Base-by-base conservation (phyloP, 1,139 yeast species). In the Geotrichum phurueaensis region DNA sequence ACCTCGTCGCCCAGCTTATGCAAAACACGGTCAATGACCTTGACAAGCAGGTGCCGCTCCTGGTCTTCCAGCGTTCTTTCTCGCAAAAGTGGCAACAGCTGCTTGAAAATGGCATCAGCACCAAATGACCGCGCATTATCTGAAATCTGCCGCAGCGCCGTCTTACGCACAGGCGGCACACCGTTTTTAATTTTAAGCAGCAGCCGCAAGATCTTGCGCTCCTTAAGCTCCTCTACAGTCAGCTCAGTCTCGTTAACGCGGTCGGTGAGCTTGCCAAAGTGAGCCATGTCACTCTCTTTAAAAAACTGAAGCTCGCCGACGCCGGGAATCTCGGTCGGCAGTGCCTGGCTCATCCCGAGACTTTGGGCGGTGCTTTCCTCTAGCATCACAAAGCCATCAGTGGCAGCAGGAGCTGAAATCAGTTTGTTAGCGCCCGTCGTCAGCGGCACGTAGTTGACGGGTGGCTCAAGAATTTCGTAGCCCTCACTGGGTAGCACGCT, bases 41-140 rank as follows among this genome's bases (percentile, higher is more conserved):
- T 92, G 13, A 90, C 88, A 61, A 92, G 76, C 18, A 89, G 72
- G 73, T 91, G 96, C 36, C 96, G 79, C 70, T 92, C 97, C 66
- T 86, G 91, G 59, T 89, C 95, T 65, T 87, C 95, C 50, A 91
- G 75, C 9, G 82, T 75, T 27, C 85, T 85, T 65, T 90, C 97
- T 70, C 87, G 76, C 48, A 92, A 74, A 20, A 92, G 73, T 0
- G 97, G 96, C 18, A 92, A 76, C 7, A 89, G 79, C 64, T 84
- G 86, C 61, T 83, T 82, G 68, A 92, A 86, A 23, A 91, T 71
- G 0, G 84, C 71, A 57, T 83, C 81, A 0, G 97, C 86, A 0
- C 97, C 97, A 67, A 85, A 83, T 15, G 75, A 75, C 9, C 78
- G 75, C 0, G 95, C 87, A 65, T 81, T 80, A 58, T 85, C 90